phyloP scores from a whole-genome alignment of 1,284 basidiomycete species.

The Phylloporus gajari region DNA sequence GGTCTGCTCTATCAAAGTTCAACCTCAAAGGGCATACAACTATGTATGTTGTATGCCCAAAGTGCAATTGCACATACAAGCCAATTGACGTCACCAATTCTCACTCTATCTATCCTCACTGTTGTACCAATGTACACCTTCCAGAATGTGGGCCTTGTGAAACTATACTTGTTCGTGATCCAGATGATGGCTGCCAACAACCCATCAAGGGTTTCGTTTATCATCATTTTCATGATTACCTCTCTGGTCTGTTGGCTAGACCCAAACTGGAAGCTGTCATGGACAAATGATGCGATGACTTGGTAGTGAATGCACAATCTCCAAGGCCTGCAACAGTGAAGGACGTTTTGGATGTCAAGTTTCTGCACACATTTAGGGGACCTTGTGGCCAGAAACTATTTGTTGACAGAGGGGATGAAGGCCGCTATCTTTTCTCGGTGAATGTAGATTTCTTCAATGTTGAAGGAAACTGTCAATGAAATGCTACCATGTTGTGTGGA shows the following conservation, averaged over 20 bases:
- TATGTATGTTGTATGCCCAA: neutral
- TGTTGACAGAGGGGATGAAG: neutral
- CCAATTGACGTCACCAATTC: neutral
- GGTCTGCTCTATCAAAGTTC: neutral
- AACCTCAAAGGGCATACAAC: neutral
- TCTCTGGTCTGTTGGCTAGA: constrained; percentile 25
- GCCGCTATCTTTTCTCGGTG: neutral
- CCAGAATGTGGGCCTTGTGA: neutral
- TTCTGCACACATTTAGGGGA: neutral
- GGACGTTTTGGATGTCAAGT: neutral
- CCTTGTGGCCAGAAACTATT: neutral
- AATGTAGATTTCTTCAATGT: neutral
- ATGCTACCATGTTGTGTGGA: neutral
- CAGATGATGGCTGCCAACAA: neutral
- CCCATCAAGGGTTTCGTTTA: constrained; percentile 21
- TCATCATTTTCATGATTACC: constrained; percentile 25
- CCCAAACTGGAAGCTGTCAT: constrained; percentile 25
- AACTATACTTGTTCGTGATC: neutral
- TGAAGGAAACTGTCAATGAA: neutral
- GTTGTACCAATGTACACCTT: neutral
- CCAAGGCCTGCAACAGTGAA: constrained; percentile 5
- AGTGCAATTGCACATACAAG: neutral
- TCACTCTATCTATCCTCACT: neutral
- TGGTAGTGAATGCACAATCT: neutral
- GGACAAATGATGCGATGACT: constrained; percentile 22